A percentile compares a stretch with the other conserved stretches of the same genome.
phyloP scores from a whole-genome alignment of 495 filamentous ascomycete genomes.

The Neurospora sp. region DNA sequence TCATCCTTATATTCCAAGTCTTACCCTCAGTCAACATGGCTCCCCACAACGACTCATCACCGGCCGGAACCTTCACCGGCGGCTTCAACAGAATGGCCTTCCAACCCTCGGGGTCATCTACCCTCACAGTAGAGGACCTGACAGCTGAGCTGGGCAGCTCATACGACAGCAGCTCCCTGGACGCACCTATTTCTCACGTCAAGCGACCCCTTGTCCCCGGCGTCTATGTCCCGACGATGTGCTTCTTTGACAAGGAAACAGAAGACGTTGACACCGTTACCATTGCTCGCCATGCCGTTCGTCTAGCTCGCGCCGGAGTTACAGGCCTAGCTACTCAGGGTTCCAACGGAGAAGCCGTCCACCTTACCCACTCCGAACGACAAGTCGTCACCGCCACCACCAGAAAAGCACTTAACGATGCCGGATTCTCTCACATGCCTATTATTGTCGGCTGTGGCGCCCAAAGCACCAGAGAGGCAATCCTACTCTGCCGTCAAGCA shows the following conservation, averaged over 20 bases:
- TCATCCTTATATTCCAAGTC: background rate
- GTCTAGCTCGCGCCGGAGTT: conserved; percentile 72
- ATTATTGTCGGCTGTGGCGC: conserved; percentile 82
- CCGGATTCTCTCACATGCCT: conserved; percentile 63
- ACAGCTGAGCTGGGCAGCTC: conserved; percentile 27
- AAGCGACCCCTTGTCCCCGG: conserved; percentile 60
- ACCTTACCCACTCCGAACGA: conserved; percentile 65
- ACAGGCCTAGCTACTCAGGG: conserved; percentile 77
- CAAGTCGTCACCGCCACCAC: conserved; percentile 67
- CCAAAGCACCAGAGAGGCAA: conserved; percentile 78
- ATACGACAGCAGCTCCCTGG: conserved; percentile 31
- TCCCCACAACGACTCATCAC: conserved; percentile 43
- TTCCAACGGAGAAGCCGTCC: conserved; percentile 85
- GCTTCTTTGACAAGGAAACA: conserved; percentile 71
- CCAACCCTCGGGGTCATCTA: conserved; percentile 24
- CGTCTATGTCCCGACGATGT: conserved; percentile 79
- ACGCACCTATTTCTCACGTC: conserved; percentile 31
- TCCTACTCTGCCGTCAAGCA: conserved; percentile 70
- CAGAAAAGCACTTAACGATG: conserved; percentile 60
- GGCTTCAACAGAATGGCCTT: conserved; percentile 36
- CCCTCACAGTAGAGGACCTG: conserved; percentile 20
- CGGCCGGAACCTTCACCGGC: conserved; percentile 34
- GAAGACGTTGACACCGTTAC: conserved; percentile 68
- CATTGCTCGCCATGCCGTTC: conserved; percentile 65
- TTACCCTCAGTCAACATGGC: conserved; percentile 29